phyloP scores from a whole-genome alignment of 192 early-diverging fungal genomes.

The Chytriomyces hyalinus region DNA sequence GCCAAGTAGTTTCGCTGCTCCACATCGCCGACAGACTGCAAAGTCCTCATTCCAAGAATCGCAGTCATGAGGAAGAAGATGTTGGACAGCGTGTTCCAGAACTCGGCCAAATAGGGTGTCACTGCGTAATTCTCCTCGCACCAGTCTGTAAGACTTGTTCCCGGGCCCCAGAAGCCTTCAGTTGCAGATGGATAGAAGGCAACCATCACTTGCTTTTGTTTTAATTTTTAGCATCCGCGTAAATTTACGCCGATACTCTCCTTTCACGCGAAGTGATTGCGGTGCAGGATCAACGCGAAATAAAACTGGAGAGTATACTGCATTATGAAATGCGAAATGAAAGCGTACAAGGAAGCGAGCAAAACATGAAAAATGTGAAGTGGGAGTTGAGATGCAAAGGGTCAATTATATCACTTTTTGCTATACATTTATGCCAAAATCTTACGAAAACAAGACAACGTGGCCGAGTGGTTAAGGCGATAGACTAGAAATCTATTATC shows the following conservation, averaged over 20 bases:
- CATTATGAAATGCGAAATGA: neutral
- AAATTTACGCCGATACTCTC: no score
- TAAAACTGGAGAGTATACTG: neutral
- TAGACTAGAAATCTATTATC: no score
- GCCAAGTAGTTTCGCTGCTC: conserved; percentile 63
- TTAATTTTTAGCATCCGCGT: no score
- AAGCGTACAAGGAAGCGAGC: neutral
- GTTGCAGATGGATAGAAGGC: neutral
- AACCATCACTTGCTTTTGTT: neutral
- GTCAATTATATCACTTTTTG: no score
- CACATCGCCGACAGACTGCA: conserved; percentile 45
- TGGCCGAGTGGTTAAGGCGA: no score
- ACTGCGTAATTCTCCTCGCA: conserved; percentile 70
- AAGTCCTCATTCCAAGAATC: conserved; percentile 63
- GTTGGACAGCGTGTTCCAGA: conserved; percentile 79
- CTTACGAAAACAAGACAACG: no score
- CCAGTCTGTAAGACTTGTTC: conserved; percentile 3
- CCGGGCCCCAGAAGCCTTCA: neutral
- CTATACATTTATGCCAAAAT: no score
- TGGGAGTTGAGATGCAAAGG: no score
- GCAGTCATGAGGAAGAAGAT: conserved; percentile 67
- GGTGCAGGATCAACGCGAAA: neutral
- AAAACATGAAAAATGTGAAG: no score
- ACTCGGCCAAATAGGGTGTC: conserved; percentile 76
- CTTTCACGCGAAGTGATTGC: no score